Evolutionary conservation across 2,329 filamentous ascomycete genomes (phyloP).

Genomic region (Dendryphion nanum): DNA sequence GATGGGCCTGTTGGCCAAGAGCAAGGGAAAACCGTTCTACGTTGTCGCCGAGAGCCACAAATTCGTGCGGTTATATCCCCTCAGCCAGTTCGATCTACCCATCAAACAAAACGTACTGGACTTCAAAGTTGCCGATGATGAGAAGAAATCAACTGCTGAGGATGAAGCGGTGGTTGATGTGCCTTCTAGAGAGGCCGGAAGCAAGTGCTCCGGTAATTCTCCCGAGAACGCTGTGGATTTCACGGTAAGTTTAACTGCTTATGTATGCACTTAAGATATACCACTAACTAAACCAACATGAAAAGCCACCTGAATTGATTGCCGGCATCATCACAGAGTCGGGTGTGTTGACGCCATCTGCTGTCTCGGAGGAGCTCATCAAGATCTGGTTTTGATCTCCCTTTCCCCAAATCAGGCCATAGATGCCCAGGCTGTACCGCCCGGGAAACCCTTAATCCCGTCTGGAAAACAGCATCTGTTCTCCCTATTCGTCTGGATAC

Average conservation of each 20-base stretch:
- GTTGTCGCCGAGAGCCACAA: conserved; percentile 96
- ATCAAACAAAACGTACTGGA: conserved; percentile 76
- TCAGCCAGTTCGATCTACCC: conserved; percentile 77
- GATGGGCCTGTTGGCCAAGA: conserved; percentile 76
- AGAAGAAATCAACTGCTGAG: conserved; percentile 10
- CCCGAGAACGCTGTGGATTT: conserved; percentile 64
- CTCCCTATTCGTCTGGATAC: too few species aligned
- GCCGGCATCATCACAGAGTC: conserved; percentile 74
- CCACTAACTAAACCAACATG: too few species aligned
- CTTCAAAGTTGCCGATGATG: conserved; percentile 59
- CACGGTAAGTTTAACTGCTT: conserved; percentile 52
- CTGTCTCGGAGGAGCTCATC: conserved; percentile 69
- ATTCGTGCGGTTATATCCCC: conserved; percentile 83
- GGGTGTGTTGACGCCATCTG: conserved; percentile 67
- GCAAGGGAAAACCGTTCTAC: conserved; percentile 75
- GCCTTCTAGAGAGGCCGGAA: conserved; percentile 13
- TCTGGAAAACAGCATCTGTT: too few species aligned
- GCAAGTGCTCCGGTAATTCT: conserved; percentile 19
- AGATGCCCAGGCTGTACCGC: too few species aligned
- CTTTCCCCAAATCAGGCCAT: too few species aligned
- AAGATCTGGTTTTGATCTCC: conserved; percentile 52
- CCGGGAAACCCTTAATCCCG: too few species aligned
- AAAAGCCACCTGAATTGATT: conserved; percentile 64
- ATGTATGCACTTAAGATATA: not conserved
- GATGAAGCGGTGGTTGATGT: conserved; percentile 25